phyloP scores from a whole-genome alignment of 2,329 filamentous ascomycete genomes.

The Clarireedia paspali region DNA sequence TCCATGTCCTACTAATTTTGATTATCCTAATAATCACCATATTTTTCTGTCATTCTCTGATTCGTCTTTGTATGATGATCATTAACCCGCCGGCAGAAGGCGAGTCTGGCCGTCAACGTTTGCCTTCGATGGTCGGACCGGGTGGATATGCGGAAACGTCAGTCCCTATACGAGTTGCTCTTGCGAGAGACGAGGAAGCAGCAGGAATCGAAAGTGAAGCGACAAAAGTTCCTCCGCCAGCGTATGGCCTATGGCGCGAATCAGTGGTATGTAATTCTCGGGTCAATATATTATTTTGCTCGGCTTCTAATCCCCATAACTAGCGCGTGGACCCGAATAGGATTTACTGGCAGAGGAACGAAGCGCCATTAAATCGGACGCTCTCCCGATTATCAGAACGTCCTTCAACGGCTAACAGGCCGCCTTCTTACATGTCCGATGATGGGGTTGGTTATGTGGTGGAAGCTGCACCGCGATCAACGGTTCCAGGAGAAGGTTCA shows the following conservation, averaged over 20 bases:
- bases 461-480: constrained; percentile 55
- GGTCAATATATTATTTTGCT: background rate
- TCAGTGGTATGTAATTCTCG: constrained; percentile 59
- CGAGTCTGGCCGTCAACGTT: constrained; percentile 26
- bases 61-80: constrained; percentile 63
- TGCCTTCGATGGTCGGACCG: constrained; percentile 44
- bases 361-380: constrained; percentile 17
- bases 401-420: constrained; percentile 40
- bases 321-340: constrained; percentile 73
- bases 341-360: constrained; percentile 67
- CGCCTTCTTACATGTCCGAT: constrained; percentile 70
- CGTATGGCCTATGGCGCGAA: constrained; percentile 78
- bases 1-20: constrained; percentile 74
- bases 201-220: constrained; percentile 47
- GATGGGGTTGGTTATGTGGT: constrained; percentile 68
- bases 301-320: background rate
- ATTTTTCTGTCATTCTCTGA: constrained; percentile 72
- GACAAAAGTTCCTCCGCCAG: constrained; percentile 60
- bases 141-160: constrained; percentile 63
- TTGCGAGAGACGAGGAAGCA: constrained; percentile 67
- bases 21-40: constrained; percentile 66
- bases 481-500: constrained; percentile 14
- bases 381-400: constrained; percentile 13
- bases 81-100: constrained; percentile 33
- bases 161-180: constrained; percentile 67